Conservation (phyloP, 2,329 filamentous ascomycete species). For the Neonectria hederae region DNA sequence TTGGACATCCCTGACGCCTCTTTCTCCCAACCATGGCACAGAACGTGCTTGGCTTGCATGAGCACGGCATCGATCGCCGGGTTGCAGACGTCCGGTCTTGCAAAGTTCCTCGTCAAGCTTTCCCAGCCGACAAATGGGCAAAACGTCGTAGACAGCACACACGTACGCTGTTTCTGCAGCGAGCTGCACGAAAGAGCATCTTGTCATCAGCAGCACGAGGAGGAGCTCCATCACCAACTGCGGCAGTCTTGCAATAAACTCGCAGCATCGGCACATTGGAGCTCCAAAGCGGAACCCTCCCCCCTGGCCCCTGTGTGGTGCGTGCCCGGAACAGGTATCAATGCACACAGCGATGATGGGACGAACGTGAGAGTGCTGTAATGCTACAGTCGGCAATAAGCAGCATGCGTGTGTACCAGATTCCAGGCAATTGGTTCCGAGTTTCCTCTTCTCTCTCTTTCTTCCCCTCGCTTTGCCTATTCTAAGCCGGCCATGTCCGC, state of each 20-base stretch:
- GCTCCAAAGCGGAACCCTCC: background rate
- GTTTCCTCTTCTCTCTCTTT: background rate
- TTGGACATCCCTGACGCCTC: background rate
- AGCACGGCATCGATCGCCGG: background rate
- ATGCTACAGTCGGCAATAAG: background rate
- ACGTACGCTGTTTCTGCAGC: background rate
- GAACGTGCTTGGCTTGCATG: background rate
- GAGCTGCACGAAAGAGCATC: background rate
- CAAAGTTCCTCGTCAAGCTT: too few relatives aligned
- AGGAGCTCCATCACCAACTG: background rate
- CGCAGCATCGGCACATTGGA: background rate
- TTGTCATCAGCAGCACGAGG: background rate
- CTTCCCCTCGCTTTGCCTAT: background rate
- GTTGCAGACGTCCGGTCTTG: background rate
- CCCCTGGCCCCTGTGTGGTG: background rate
- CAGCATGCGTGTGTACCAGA: background rate
- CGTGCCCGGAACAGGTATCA: background rate
- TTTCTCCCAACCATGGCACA: background rate
- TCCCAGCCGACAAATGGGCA: background rate
- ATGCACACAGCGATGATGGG: background rate
- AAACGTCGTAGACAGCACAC: background rate
- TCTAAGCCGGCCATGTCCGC: conserved; percentile 7
- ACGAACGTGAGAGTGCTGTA: background rate
- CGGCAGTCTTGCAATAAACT: background rate
- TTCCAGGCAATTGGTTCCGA: background rate